Evolutionary conservation across 2,329 filamentous ascomycete genomes (phyloP).

Genomic region (Incumbomyces delicatus): DNA sequence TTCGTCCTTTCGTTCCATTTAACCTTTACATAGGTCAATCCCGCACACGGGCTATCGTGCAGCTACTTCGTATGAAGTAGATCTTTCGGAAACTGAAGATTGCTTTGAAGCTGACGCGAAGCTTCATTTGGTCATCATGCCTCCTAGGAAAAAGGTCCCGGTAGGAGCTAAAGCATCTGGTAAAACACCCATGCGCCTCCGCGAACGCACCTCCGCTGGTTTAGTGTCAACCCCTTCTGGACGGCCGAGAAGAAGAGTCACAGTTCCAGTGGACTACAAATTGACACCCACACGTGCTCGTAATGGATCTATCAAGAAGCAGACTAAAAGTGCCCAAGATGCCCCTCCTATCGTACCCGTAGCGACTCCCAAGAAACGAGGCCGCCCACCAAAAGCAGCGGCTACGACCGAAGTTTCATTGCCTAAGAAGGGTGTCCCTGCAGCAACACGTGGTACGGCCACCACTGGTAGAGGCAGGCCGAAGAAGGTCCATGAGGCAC

Average conservation of each 20-base stretch:
- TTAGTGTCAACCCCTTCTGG: conserved; percentile 6
- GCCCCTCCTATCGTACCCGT: not conserved
- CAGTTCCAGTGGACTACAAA: conserved; percentile 14
- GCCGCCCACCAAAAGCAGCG: conserved; percentile 2
- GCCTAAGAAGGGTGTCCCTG: not conserved
- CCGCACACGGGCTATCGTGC: too few species aligned
- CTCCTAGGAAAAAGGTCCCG: conserved; percentile 1
- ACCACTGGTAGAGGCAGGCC: conserved; percentile 1
- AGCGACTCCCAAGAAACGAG: conserved; percentile 5
- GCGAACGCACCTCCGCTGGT: too few species aligned
- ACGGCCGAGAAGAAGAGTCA: conserved; percentile 14
- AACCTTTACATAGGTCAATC: too few species aligned
- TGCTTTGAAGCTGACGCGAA: not conserved
- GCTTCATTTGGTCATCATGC: not conserved
- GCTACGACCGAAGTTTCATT: not conserved
- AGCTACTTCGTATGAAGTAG: too few species aligned
- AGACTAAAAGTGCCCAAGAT: conserved; percentile 3
- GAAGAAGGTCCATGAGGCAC: conserved; percentile 2
- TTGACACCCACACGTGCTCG: not conserved
- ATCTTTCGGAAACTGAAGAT: too few species aligned
- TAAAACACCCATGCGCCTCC: not conserved
- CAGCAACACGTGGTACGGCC: not conserved
- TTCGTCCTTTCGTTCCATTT: too few species aligned
- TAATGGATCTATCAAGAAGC: conserved; percentile 7
- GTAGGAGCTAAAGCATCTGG: not conserved